Conservation (phyloP, 805 yeast genomes). For the Hyphopichia homilentoma region DNA sequence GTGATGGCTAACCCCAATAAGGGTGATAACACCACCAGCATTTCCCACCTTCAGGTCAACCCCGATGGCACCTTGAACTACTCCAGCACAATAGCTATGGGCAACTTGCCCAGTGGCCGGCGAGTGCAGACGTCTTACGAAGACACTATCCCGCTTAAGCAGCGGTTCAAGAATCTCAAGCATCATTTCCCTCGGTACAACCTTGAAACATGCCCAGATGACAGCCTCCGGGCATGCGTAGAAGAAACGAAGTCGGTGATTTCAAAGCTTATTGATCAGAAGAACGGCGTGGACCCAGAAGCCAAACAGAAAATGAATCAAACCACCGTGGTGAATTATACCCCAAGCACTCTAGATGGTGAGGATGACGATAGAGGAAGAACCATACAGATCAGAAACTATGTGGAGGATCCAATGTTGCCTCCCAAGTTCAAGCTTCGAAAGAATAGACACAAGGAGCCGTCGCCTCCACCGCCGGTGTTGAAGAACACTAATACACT, state of each 20-base stretch:
- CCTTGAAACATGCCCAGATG: constrained; percentile 41
- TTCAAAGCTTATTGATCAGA: constrained; percentile 45
- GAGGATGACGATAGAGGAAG: constrained; percentile 25
- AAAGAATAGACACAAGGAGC: constrained; percentile 62
- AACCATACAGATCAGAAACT: constrained; percentile 62
- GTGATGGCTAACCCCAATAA: no score
- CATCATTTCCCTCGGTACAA: constrained; percentile 36
- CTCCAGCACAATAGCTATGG: constrained; percentile 19
- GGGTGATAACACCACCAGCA: no score
- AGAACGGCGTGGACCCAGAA: constrained; percentile 22
- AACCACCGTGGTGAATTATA: constrained; percentile 16
- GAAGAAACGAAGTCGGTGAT: constrained; percentile 56
- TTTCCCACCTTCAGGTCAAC: constrained; percentile 19
- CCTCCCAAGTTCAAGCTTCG: constrained; percentile 76
- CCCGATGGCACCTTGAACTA: constrained; percentile 26
- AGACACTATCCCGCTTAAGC: constrained; percentile 60
- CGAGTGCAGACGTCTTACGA: constrained; percentile 46
- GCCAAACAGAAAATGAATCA: constrained; percentile 37
- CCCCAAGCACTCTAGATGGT: constrained; percentile 12
- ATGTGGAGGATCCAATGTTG: constrained; percentile 76
- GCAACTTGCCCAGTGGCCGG: constrained; percentile 10
- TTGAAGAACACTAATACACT: constrained; percentile 46
- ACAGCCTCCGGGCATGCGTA: constrained; percentile 44
- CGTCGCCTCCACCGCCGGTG: constrained; percentile 62
- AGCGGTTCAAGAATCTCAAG: constrained; percentile 31